Conservation (phyloP, 2,329 filamentous ascomycete genomes). For the Sarocladium kiliense region DNA sequence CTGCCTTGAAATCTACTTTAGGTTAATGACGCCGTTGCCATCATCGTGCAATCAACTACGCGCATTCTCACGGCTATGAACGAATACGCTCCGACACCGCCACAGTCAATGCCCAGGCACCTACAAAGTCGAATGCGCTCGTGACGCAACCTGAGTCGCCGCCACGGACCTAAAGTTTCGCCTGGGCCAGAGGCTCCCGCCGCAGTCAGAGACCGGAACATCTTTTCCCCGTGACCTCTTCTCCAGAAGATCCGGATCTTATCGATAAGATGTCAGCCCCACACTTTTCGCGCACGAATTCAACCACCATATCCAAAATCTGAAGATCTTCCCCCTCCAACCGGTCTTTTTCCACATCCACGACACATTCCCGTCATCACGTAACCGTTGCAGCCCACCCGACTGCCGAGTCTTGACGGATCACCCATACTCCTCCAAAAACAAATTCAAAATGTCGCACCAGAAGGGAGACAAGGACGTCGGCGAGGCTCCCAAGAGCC, state of each 20-base stretch:
- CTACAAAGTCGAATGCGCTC: background rate
- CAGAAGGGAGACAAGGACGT: constrained; percentile 93
- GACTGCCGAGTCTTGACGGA: constrained; percentile 11
- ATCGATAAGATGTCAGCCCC: constrained; percentile 1
- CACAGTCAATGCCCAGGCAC: background rate
- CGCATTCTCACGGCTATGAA: background rate
- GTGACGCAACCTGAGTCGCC: constrained; percentile 5
- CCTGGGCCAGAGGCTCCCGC: background rate
- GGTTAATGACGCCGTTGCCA: background rate
- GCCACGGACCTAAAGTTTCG: background rate
- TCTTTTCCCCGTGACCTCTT: background rate
- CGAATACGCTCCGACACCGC: background rate
- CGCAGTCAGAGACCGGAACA: background rate
- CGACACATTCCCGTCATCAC: constrained; percentile 6
- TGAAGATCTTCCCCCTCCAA: background rate
- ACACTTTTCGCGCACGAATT: constrained; percentile 8
- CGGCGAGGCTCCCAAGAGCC: constrained; percentile 88
- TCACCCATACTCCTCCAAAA: constrained; percentile 1
- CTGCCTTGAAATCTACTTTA: no score
- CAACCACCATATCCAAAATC: constrained; percentile 6
- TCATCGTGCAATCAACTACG: background rate
- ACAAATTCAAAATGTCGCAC: constrained; percentile 40
- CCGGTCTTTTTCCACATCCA: background rate
- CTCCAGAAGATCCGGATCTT: background rate
- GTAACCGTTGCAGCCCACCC: constrained; percentile 9